Percentiles rank a stretch among this genome's conserved stretches.
Conservation (phyloP, 2,329 filamentous ascomycete genomes). For the Aspergillus brunneoviolaceus region DNA sequence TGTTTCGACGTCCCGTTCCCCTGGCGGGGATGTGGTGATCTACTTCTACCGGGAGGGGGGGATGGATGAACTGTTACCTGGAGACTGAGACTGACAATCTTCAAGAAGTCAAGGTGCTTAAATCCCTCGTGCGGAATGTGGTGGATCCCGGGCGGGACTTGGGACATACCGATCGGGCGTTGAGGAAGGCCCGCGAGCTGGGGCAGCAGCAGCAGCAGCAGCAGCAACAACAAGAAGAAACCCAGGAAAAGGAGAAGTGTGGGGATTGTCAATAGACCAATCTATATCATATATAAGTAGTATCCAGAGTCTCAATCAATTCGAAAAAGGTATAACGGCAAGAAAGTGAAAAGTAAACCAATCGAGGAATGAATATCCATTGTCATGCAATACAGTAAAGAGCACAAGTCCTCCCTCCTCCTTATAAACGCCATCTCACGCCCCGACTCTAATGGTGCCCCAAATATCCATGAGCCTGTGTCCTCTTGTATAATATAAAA, state of each 20-base stretch:
- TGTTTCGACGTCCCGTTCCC: constrained; percentile 1
- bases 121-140: constrained; percentile 77
- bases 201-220: no score
- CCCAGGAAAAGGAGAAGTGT: constrained; percentile 20
- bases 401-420: constrained; percentile 6
- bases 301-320: background rate
- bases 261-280: constrained; percentile 28
- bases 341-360: no score
- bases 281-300: constrained; percentile 11
- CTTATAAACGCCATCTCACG: constrained; percentile 18
- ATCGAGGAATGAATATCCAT: background rate
- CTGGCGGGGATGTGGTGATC: background rate
- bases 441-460: constrained; percentile 18
- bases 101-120: constrained; percentile 81
- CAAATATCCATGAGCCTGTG: constrained; percentile 8
- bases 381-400: constrained; percentile 1
- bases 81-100: background rate
- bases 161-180: constrained; percentile 72
- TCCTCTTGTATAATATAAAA: constrained; percentile 6
- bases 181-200: constrained; percentile 16
- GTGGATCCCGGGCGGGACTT: constrained; percentile 75
- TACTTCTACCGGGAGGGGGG: background rate
- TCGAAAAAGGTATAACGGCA: no score
- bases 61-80: background rate
- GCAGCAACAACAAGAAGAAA: constrained; percentile 3